These are phyloP conservation scores for Phytopythium mirpurense DNA, from an alignment of 352 stramenopile species.

Conservation along the genomic window DNA sequence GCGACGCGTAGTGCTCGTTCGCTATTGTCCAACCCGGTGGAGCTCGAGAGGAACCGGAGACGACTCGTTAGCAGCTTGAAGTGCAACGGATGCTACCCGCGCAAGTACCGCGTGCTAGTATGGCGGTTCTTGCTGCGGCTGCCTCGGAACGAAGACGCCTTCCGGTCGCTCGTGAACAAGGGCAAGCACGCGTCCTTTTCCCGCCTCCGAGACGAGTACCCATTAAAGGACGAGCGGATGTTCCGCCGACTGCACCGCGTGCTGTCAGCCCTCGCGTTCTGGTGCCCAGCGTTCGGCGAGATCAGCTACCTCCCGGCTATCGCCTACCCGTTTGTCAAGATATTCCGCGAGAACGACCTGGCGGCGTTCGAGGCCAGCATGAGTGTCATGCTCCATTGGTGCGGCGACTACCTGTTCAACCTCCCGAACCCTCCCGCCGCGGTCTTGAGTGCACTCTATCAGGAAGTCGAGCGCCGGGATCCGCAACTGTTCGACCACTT, in stretches of 20 bases:
- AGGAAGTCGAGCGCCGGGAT: conserved; percentile 64
- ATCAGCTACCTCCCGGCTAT: conserved; percentile 73
- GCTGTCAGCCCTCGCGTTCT: conserved; percentile 84
- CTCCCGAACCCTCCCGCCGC: conserved; percentile 80
- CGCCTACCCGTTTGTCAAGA: conserved; percentile 87
- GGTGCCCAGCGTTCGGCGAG: conserved; percentile 89
- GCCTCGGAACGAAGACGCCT: conserved; percentile 80
- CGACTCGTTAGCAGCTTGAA: conserved; percentile 60
- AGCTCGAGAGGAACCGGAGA: conserved; percentile 58
- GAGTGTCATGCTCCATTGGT: conserved; percentile 85
- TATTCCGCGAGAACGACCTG: conserved; percentile 84
- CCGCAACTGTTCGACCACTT: conserved; percentile 77
- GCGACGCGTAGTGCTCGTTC: neutral
- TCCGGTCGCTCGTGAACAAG: conserved; percentile 66
- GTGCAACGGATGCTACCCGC: conserved; percentile 70
- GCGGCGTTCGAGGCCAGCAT: conserved; percentile 87
- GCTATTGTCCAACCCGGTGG: conserved; percentile 1
- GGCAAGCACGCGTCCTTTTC: conserved; percentile 70
- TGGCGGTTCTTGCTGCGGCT: conserved; percentile 83
- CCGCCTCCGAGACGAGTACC: conserved; percentile 71
- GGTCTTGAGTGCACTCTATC: conserved; percentile 63
- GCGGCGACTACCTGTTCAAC: conserved; percentile 68
- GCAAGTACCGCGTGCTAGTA: conserved; percentile 78
- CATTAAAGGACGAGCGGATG: conserved; percentile 64
- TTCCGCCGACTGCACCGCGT: conserved; percentile 76